Evolutionary conservation across 2,329 filamentous ascomycete genomes (phyloP).

Genomic region (Xylariales sp.): DNA sequence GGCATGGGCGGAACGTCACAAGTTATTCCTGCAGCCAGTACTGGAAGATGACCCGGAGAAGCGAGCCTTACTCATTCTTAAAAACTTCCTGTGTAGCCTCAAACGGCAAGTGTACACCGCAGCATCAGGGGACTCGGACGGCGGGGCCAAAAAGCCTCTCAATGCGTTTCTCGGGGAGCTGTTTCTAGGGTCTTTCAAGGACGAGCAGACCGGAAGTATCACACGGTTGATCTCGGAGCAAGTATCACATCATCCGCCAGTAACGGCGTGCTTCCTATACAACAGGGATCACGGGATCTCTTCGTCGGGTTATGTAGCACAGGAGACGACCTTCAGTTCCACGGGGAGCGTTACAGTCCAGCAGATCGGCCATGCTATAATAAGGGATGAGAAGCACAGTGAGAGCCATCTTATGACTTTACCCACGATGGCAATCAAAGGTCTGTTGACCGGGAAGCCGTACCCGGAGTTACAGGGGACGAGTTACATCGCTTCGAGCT

Average conservation of each 20-base stretch:
- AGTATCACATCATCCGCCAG: conserved; percentile 16
- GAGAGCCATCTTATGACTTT: conserved; percentile 24
- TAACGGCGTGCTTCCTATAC: conserved; percentile 14
- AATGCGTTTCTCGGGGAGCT: conserved; percentile 44
- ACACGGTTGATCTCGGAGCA: conserved; percentile 25
- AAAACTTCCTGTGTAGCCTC: conserved; percentile 40
- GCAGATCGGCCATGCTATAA: conserved; percentile 21
- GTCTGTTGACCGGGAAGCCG: conserved; percentile 16
- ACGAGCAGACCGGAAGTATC: conserved; percentile 23
- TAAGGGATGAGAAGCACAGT: conserved; percentile 28
- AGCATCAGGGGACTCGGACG: conserved; percentile 16
- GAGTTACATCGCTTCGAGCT: conserved; percentile 23
- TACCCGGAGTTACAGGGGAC: conserved; percentile 22
- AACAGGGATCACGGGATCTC: conserved; percentile 17
- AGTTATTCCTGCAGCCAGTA: conserved; percentile 40
- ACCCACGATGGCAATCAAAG: conserved; percentile 20
- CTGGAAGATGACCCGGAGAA: conserved; percentile 31
- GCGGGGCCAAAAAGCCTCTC: conserved; percentile 46
- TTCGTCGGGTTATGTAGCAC: conserved; percentile 21
- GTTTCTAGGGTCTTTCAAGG: conserved; percentile 33
- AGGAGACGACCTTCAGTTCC: conserved; percentile 20
- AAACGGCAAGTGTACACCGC: conserved; percentile 34
- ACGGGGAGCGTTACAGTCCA: conserved; percentile 17
- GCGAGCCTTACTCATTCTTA: conserved; percentile 39
- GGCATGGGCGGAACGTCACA: conserved; percentile 52